A percentile compares a stretch with the other conserved stretches of the same genome.
Evolutionary conservation across 2,329 filamentous ascomycete species (phyloP).

Genomic region (Fusarium vanettenii): DNA sequence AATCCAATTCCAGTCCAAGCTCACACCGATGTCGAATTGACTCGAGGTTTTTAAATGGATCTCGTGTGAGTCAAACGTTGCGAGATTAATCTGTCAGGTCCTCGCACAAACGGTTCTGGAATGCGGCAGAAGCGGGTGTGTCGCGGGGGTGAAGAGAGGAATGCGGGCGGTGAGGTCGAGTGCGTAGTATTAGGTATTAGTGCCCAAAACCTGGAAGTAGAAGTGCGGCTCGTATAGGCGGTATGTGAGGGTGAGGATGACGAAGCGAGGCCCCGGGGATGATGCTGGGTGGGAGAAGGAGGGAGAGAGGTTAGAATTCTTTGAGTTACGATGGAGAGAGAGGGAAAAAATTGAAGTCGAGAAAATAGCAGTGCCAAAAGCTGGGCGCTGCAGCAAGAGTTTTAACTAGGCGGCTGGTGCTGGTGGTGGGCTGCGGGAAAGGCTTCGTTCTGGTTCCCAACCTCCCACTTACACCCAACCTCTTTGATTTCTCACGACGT

Average conservation of each 20-base stretch:
- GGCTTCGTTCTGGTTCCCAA: constrained; percentile 46
- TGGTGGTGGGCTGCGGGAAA: constrained; percentile 39
- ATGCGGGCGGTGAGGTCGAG: constrained; percentile 22
- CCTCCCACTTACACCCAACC: constrained; percentile 53
- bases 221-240: constrained; percentile 1
- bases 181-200: constrained; percentile 16
- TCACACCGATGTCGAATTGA: constrained; percentile 18
- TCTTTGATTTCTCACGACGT: constrained; percentile 39
- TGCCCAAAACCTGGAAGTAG: constrained; percentile 25
- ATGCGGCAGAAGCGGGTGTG: constrained; percentile 34
- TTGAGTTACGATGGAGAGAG: constrained; percentile 10
- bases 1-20: constrained; percentile 25
- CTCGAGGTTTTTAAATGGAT: constrained; percentile 2
- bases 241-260: constrained; percentile 1
- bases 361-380: constrained; percentile 31
- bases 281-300: constrained; percentile 5
- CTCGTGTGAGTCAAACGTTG: constrained; percentile 4
- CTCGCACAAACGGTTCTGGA: constrained; percentile 19
- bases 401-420: constrained; percentile 45
- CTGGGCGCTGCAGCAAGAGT: constrained; percentile 48
- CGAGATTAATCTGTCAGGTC: constrained; percentile 17
- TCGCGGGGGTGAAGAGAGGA: constrained; percentile 20
- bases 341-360: constrained; percentile 19
- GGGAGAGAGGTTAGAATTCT: background rate
- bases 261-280: constrained; percentile 16